These are phyloP conservation scores for Plasmodium ovale DNA, from an alignment of 169 alveolate genomes.

Conservation along the genomic window DNA sequence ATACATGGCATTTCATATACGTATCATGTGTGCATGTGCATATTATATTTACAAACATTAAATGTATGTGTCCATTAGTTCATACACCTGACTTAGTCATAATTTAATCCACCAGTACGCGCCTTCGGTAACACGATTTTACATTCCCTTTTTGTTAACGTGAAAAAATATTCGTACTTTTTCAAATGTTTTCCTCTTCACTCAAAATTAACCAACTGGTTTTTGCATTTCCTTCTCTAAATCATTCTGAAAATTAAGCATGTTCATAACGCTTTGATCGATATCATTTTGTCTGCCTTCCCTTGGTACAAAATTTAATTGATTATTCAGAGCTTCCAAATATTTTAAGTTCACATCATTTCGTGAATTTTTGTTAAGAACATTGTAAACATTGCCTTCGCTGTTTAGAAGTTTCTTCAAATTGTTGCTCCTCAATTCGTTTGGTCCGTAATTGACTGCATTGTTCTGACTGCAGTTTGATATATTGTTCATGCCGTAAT, in stretches of 20 bases:
- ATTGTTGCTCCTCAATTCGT: conserved; percentile 6
- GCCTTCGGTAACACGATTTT: no score
- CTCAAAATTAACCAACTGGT: conserved; percentile 17
- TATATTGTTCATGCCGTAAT: neutral
- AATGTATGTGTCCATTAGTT: neutral
- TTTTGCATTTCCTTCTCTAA: conserved; percentile 33
- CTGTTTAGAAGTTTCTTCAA: conserved; percentile 22
- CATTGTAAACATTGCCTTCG: conserved; percentile 17
- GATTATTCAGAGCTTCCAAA: conserved; percentile 45
- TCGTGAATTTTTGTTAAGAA: neutral
- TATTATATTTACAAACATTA: no score
- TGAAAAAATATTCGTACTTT: neutral
- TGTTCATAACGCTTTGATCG: conserved; percentile 9
- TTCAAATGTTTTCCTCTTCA: conserved; percentile 20
- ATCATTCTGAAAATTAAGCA: conserved; percentile 31
- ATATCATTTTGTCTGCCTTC: conserved; percentile 7
- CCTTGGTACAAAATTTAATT: conserved; percentile 23
- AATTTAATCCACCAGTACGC: no score
- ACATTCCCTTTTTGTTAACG: no score
- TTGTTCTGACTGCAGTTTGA: neutral
- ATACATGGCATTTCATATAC: no score
- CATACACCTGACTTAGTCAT: neutral
- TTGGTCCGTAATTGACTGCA: neutral
- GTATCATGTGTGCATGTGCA: conserved; percentile 1
- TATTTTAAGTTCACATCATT: conserved; percentile 49